Percentiles rank a stretch among this genome's conserved stretches.
Conservation (phyloP, 257 asterid species). For the Lithospermum erythrorhizon region DNA sequence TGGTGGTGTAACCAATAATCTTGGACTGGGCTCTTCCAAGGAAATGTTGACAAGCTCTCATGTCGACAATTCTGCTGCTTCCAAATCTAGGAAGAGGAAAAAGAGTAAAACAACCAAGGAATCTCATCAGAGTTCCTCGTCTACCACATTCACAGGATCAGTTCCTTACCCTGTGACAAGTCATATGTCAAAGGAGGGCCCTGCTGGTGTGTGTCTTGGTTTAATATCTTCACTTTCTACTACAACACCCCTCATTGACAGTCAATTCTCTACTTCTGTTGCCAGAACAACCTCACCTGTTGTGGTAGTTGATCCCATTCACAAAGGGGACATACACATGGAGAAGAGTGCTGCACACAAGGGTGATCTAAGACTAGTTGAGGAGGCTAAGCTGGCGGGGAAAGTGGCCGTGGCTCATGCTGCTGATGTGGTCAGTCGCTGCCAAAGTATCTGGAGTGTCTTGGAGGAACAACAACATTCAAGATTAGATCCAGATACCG, state of each 20-base stretch:
- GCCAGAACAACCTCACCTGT: constrained; percentile 39
- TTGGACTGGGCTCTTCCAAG: constrained; percentile 26
- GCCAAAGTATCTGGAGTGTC: constrained; percentile 74
- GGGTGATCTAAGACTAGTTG: constrained; percentile 46
- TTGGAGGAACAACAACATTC: constrained; percentile 49
- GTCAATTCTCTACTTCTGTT: constrained; percentile 55
- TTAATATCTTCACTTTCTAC: constrained; percentile 33
- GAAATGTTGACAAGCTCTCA: constrained; percentile 34
- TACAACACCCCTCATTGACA: constrained; percentile 25
- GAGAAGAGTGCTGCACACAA: constrained; percentile 34
- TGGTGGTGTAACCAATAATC: constrained; percentile 35
- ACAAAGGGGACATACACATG: constrained; percentile 23
- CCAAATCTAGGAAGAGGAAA: constrained; percentile 66
- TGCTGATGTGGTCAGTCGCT: constrained; percentile 58
- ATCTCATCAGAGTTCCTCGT: constrained; percentile 30
- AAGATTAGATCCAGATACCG: constrained; percentile 49
- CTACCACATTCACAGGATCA: constrained; percentile 25
- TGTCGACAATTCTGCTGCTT: constrained; percentile 14
- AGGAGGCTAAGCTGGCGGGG: constrained; percentile 79
- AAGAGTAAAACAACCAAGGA: constrained; percentile 43
- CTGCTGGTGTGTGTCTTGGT: constrained; percentile 34
- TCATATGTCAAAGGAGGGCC: constrained; percentile 10
- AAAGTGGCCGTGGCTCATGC: constrained; percentile 78
- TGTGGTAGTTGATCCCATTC: constrained; percentile 33
- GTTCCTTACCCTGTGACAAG: too few species aligned